A percentile compares a stretch with the other conserved stretches of the same genome.
These are phyloP conservation scores for Calonectria pseudoturangicola DNA, from an alignment of 2,329 filamentous ascomycete genomes.

Conservation along the genomic window DNA sequence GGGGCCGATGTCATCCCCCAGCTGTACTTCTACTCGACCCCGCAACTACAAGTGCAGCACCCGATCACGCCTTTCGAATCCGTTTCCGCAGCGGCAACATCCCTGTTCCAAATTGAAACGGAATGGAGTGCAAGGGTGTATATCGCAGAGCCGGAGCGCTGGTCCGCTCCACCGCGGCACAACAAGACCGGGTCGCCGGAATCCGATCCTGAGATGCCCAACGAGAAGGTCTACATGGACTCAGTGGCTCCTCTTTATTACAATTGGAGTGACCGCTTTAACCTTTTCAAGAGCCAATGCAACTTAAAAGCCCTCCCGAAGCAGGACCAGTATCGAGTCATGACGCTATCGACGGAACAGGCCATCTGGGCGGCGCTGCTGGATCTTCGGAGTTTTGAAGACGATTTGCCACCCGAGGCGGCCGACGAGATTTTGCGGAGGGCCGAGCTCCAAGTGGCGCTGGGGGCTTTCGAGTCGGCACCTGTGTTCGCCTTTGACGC, in stretches of 20 bases:
- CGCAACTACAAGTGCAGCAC: slow-evolving; percentile 27
- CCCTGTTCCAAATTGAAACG: slow-evolving; percentile 36
- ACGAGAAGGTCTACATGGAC: slow-evolving; percentile 18
- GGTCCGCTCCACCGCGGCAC: background rate
- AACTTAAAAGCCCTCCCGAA: slow-evolving; percentile 22
- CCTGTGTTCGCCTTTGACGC: slow-evolving; percentile 48
- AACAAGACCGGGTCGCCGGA: background rate
- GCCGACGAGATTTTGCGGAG: slow-evolving; percentile 35
- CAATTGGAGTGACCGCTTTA: slow-evolving; percentile 34
- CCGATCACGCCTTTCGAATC: slow-evolving; percentile 42
- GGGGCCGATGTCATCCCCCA: slow-evolving; percentile 45
- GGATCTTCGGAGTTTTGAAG: slow-evolving; percentile 19
- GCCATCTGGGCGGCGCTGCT: slow-evolving; percentile 32
- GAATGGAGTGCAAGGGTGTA: slow-evolving; percentile 34
- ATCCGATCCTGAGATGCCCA: background rate
- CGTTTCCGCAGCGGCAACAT: background rate
- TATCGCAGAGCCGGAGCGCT: slow-evolving; percentile 9
- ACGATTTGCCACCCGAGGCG: slow-evolving; percentile 22
- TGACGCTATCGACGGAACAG: slow-evolving; percentile 35
- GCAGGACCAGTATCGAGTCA: slow-evolving; percentile 33
- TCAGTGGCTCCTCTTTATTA: slow-evolving; percentile 26
- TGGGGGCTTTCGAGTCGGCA: slow-evolving; percentile 9
- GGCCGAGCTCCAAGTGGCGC: slow-evolving; percentile 31
- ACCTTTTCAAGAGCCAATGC: slow-evolving; percentile 23
- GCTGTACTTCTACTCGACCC: slow-evolving; percentile 31